A percentile compares a stretch with the other conserved stretches of the same genome.
These are phyloP conservation scores for Suillus fuscotomentosus DNA, from an alignment of 768 basidiomycete genomes.

Conservation along the genomic window DNA sequence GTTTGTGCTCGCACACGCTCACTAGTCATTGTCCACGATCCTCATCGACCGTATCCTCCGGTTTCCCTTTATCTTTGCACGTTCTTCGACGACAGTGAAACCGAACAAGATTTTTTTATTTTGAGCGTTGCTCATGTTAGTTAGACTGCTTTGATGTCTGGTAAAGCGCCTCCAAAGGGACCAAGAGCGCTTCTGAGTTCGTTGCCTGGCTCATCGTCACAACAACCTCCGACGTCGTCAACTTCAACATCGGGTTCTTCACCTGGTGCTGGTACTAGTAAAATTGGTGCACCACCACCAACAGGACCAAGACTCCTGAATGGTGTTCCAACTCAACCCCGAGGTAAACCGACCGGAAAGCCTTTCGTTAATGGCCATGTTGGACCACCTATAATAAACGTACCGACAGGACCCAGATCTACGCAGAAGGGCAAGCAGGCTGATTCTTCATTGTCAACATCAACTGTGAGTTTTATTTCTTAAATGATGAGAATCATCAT, in stretches of 20 bases:
- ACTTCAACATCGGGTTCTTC: conserved; percentile 32
- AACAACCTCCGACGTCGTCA: conserved; percentile 30
- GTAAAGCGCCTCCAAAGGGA: conserved; percentile 74
- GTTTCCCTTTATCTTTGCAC: conserved; percentile 7
- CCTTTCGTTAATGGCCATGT: conserved; percentile 43
- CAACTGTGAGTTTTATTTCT: not conserved
- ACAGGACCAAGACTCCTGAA: conserved; percentile 62
- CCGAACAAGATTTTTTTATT: conserved; percentile 2
- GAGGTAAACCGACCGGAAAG: conserved; percentile 34
- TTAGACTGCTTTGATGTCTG: conserved; percentile 53
- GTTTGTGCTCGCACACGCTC: conserved; percentile 8
- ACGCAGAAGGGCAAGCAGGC: conserved; percentile 43
- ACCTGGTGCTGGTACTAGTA: conserved; percentile 29
- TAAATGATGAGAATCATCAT: conserved; percentile 2
- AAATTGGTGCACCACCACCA: conserved; percentile 57
- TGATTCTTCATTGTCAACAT: conserved; percentile 22
- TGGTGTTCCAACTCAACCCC: conserved; percentile 29
- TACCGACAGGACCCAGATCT: conserved; percentile 32
- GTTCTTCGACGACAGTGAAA: conserved; percentile 11
- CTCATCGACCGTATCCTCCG: conserved; percentile 11
- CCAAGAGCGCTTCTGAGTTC: conserved; percentile 65
- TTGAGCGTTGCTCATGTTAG: conserved; percentile 10
- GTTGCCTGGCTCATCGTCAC: conserved; percentile 28
- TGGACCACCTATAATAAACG: conserved; percentile 19
- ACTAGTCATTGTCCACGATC: conserved; percentile 5